These are phyloP conservation scores for Pythium vanterpoolii DNA, from an alignment of 352 stramenopile species.

Conservation along the genomic window DNA sequence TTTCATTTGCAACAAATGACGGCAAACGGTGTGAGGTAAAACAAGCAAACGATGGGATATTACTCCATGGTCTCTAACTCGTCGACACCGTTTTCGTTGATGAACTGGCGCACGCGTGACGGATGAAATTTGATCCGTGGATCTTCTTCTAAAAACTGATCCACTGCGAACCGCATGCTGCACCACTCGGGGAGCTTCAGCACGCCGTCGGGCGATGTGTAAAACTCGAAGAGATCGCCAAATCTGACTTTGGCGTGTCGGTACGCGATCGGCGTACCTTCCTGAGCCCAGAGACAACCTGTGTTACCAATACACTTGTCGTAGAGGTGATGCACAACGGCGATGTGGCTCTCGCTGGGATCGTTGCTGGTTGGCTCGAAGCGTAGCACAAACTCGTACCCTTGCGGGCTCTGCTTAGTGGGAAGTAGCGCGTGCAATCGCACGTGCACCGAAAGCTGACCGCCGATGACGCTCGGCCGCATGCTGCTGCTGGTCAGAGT, in stretches of 20 bases:
- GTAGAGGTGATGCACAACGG: neutral
- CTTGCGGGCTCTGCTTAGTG: neutral
- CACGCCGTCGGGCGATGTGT: neutral
- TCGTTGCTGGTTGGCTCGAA: neutral
- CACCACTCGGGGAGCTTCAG: neutral
- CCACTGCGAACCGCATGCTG: neutral
- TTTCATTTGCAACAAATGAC: too few species aligned
- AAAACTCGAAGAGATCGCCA: slow-evolving; percentile 10
- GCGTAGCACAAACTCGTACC: neutral
- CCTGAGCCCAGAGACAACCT: neutral
- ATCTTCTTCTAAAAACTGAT: slow-evolving; percentile 1
- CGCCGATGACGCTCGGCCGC: neutral
- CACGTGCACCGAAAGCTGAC: neutral
- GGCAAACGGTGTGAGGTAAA: too few species aligned
- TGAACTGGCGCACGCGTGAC: slow-evolving; percentile 8
- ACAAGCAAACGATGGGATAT: too few species aligned
- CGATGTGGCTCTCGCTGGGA: neutral
- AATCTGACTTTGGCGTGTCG: neutral
- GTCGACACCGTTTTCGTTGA: slow-evolving; percentile 16
- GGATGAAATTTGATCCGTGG: slow-evolving; percentile 18
- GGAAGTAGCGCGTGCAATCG: neutral
- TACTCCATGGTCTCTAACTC: slow-evolving; percentile 15
- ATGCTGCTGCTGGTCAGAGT: neutral
- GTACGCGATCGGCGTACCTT: neutral
- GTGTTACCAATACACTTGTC: neutral